Evolutionary conservation across 805 yeast species (phyloP).

Genomic region (Candida corydali): DNA sequence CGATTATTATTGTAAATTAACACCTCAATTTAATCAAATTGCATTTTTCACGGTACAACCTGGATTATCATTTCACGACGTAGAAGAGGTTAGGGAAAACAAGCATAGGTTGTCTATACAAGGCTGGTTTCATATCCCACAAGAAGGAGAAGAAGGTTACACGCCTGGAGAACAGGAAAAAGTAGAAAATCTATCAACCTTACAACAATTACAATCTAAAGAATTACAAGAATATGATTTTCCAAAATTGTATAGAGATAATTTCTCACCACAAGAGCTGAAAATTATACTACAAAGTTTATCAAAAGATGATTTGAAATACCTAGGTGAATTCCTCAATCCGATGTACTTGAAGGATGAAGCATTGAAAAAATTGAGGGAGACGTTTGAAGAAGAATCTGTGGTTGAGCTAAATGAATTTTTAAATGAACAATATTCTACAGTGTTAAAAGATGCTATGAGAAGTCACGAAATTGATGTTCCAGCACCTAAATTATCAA

Average conservation of each 20-base stretch:
- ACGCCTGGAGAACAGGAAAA: constrained; percentile 78
- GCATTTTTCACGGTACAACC: constrained; percentile 96
- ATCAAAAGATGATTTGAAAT: constrained; percentile 38
- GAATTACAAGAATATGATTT: constrained; percentile 76
- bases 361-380: constrained; percentile 43
- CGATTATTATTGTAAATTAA: constrained; percentile 63
- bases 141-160: constrained; percentile 83
- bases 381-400: constrained; percentile 61
- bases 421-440: constrained; percentile 53
- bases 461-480: constrained; percentile 59
- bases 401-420: constrained; percentile 63
- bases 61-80: constrained; percentile 95
- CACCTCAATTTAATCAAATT: constrained; percentile 93
- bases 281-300: constrained; percentile 18
- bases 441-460: constrained; percentile 41
- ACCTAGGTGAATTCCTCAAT: constrained; percentile 54
- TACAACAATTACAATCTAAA: constrained; percentile 74
- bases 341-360: constrained; percentile 37
- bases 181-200: constrained; percentile 69
- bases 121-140: constrained; percentile 99
- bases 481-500: constrained; percentile 51
- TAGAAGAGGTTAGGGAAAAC: constrained; percentile 91
- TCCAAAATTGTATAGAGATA: constrained; percentile 59
- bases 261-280: constrained; percentile 37
- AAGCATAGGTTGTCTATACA: constrained; percentile 89